Base-by-base conservation (phyloP, 805 yeast genomes). In the Lachancea nothofagi region DNA sequence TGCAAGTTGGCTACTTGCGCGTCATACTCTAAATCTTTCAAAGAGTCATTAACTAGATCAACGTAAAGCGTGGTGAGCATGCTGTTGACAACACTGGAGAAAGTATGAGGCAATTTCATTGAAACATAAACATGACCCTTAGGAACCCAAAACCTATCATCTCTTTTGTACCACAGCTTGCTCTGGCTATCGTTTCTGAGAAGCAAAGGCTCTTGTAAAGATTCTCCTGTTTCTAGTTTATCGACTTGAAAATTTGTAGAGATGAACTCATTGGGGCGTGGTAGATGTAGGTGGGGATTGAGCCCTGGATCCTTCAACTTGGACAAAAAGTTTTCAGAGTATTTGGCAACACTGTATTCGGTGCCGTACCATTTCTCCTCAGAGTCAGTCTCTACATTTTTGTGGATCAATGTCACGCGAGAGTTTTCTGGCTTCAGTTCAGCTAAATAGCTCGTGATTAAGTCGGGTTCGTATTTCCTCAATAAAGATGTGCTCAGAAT, bases 311-410 rank as follows among this genome's bases (percentile, higher is more conserved):
- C 46, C 31, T 57, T 45, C 33, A 78, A 54, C 28, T 48, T 53
- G 7, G 55, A 35, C 5, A 66, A 12, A 3, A 80, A 57, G 1
- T 62, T 64, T 0, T 46, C 31, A 2, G 76, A 65, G 17, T 85
- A 53, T 12, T 67, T 64, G 8, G 63, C 67, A 30, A 72, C 58
- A 2, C 73, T 62, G 57, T 87, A 85, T 49, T 83, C 83, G 0
- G 97, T 87, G 3, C 95, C 96, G 56, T 93, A 90, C 96, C 96
- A 90, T 53, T 77, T 70, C 58, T 90, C 98, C 15, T 55, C 67
- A 12, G 62, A 47, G 40, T 72, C 72, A 3, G 78, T 71, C 5
- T 70, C 70, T 38, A 76, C 69, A 47, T 59, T 74, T 60, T 67
- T 79, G 22, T 75, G 68, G 10, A 77, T 66, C 19, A 89, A 56